phyloP scores from a whole-genome alignment of 192 early-diverging fungal genomes.

The Chytriomyces confervae region DNA sequence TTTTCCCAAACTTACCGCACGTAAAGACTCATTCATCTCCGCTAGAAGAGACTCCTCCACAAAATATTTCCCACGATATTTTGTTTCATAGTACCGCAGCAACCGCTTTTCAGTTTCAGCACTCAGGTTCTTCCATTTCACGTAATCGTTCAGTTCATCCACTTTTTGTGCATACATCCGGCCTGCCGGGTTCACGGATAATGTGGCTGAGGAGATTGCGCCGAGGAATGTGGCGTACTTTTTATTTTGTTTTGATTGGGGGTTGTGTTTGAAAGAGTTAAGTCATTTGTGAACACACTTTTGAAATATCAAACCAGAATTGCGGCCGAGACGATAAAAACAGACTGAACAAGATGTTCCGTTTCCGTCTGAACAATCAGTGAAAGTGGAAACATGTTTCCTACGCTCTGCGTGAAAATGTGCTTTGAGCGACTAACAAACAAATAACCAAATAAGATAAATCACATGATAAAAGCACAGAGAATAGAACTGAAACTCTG shows the following conservation, averaged over 20 bases:
- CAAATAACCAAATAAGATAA: too few species aligned
- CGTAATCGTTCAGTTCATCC: constrained; percentile 43
- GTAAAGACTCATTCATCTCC: constrained; percentile 51
- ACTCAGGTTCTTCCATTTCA: constrained; percentile 38
- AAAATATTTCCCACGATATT: constrained; percentile 46
- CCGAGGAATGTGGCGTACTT: constrained; percentile 11
- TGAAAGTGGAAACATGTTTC: constrained; percentile 20
- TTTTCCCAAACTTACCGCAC: constrained; percentile 30
- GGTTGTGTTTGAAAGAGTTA: neutral
- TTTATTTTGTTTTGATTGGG: neutral
- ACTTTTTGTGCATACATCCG: constrained; percentile 36
- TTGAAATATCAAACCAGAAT: neutral
- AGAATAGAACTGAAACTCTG: too few species aligned
- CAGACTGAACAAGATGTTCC: constrained; percentile 10
- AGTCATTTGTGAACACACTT: neutral
- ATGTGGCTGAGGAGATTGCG: constrained; percentile 9
- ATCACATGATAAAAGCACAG: too few species aligned
- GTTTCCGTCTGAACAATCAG: constrained; percentile 9
- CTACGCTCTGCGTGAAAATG: neutral
- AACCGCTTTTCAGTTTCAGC: constrained; percentile 29
- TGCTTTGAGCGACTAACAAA: too few species aligned
- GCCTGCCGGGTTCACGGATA: constrained; percentile 15
- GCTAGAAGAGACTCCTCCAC: constrained; percentile 38
- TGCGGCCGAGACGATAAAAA: constrained; percentile 23
- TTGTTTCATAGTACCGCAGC: constrained; percentile 36